Base-by-base conservation (phyloP, 768 basidiomycete genomes). In the Tricholoma furcatifolium region DNA sequence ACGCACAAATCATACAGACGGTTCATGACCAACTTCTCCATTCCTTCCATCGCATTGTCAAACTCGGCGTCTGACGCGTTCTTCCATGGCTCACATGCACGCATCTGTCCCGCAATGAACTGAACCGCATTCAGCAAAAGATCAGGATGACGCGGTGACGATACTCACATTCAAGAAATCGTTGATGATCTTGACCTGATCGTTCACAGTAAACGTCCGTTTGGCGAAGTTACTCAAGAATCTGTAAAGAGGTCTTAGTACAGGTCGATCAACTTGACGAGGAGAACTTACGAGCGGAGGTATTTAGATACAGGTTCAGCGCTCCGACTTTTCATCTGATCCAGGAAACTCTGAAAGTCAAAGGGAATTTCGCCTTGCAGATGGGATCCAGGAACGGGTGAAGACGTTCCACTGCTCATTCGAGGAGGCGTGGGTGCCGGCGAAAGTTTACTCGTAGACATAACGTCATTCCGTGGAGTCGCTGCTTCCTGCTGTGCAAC, bases 1-100 rank as follows among this genome's bases (percentile, higher is more conserved):
- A 83, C 89, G 65, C 56, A 98, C 95, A 91, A 93, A 61, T 94
- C 92, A 68, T 97, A 98, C 47, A 98, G 73, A 47, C 93, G 78
- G 62, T 98, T 99, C 97, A 99, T 98, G 60, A 99, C 97, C 6
- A 99, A 81, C 69, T 99, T 99, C 77, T 99, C 97, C 93, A 98
- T 98, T 47, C 94, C 95, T 70, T 99, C 97, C 76, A 93, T 82
- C 0, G 94, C 93, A 62, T 96, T 95, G 49, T 98, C 97, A 59
- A 99, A 98, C 67, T 98, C 94, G 6, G 74, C 71, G 18, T 92
- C 86, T 2, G 85, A 77, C 1, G 81, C 81, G 53, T 84, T 83
- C 63, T 82, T 83, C 95, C 94, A 98, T 0, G 88, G 73, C 18
- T 94, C 93, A 24, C 79, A 78, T 53, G 84, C 83, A 18, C 87